Evolutionary conservation across 2,329 filamentous ascomycete species (phyloP), one percentile per base, ranked within the genome.

Genomic region (Exophiala lecanii-corni): DNA sequence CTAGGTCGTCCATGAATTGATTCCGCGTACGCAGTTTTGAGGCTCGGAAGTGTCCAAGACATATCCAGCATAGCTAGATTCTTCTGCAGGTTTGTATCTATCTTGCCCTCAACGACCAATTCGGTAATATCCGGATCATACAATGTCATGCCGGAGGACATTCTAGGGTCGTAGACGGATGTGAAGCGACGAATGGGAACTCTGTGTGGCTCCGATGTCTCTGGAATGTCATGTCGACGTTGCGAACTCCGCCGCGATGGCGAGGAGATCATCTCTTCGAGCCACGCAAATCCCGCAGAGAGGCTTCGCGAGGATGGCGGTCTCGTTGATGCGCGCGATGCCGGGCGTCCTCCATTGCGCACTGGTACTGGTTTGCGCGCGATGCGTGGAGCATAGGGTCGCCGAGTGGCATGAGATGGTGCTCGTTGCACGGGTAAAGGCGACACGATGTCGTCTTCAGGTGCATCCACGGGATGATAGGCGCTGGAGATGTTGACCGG

Each of bases 41-140:
- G 17, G 30, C 30, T 32, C 17, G 30, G 30, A 13, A 32, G 17
- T 13, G 30, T 32, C 30, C 30, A 32, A 13, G 30, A 13, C 30
- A 32, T 32, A 32, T 32, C 30, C n/a, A 32, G 30, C 30, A 32
- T 32, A 12, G 30, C 30, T 16, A 32, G 17, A 16, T 32, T 32
- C n/a, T 32, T 32, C 30, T 32, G 30, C 5, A 32, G 12, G n/a
- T 12, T 32, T 13, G 30, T 13, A 16, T 32, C 30, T 5, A 32
- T 5, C 30, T 32, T 32, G 30, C 12, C 12, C 30, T 32, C 30
- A 12, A 13, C 30, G 12, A 32, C 30, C n/a, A 13, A 13, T 16
- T 32, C 12, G 17, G 5, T 5, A 16, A 13, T 13, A 13, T 5
- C n/a, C 30, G 30, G 30, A 13, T 32, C 30, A 13, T 32, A 32